Percentiles rank a stretch among this genome's conserved stretches.
phyloP scores from a whole-genome alignment of 345 rosid genomes.

The Salix exigua region DNA sequence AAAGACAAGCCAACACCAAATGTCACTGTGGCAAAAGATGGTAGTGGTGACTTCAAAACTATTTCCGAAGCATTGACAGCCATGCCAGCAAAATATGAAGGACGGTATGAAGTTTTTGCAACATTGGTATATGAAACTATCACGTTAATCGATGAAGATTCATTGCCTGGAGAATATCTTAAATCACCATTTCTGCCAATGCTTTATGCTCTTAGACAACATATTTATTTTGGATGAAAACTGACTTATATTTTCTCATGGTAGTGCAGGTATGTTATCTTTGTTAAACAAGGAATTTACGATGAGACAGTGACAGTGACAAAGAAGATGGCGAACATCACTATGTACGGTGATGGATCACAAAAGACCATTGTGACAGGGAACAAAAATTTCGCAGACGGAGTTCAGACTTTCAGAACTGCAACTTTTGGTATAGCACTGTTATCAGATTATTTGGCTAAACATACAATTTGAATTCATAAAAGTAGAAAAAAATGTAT shows the following conservation, averaged over 20 bases:
- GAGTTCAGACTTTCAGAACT: conserved; percentile 50
- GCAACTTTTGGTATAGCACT: conserved; percentile 58
- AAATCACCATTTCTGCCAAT: background rate
- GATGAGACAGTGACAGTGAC: conserved; percentile 54
- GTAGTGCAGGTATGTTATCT: conserved; percentile 59
- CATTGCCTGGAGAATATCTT: background rate
- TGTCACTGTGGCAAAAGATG: conserved; percentile 71
- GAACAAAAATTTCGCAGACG: conserved; percentile 48
- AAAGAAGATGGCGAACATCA: conserved; percentile 50
- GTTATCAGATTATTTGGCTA: background rate
- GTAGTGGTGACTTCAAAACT: conserved; percentile 68
- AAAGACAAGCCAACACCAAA: conserved; percentile 41
- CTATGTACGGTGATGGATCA: conserved; percentile 83
- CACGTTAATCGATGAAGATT: background rate
- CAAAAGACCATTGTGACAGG: conserved; percentile 71
- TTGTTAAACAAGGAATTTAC: conserved; percentile 61
- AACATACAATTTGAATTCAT: background rate
- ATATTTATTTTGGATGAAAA: background rate
- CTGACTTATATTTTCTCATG: background rate
- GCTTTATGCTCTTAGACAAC: background rate
- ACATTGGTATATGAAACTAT: background rate
- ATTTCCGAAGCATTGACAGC: conserved; percentile 59
- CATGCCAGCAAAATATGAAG: conserved; percentile 49
- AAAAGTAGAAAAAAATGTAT: background rate
- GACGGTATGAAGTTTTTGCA: conserved; percentile 40